Base-by-base conservation (phyloP, 768 basidiomycete species). In the Boletus barrowsii region DNA sequence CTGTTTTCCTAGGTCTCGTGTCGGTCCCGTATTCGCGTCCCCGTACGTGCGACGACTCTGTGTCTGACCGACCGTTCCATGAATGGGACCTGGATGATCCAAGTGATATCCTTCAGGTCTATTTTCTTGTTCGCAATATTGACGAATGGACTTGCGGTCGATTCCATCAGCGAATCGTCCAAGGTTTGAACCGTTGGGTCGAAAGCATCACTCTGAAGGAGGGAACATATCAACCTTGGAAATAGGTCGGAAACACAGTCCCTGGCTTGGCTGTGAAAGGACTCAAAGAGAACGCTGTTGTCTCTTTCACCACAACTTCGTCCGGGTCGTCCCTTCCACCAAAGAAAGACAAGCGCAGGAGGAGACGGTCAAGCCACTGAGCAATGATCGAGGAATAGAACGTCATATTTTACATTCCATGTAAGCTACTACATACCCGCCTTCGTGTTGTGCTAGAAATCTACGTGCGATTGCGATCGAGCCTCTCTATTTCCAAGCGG, bases 401-500 rank as follows among this genome's bases (percentile, higher is more conserved):
- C 13, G n/a, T 46, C 32, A 14, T 24, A 24, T 13, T 45, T 18
- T 61, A 57, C 50, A 44, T 39, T 52, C 26, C 15, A 20, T 40
- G 51, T 42, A 53, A 33, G 17, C 13, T 44, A 48, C 32, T 40
- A 18, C 39, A 18, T 22, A 11, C 20, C n/a, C 8, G 7, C 20
- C 10, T 32, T 52, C 35, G 5, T 37, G 7, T 47, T 24, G 39
- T 65, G 40, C 20, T 66, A 53, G 46, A 41, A 49, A 62, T 68
- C 22, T 65, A 60, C 10, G 4, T 24, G 36, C 36, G 26, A 39
- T 33, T 30, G 45, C 7, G 15, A 22, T 45, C 32, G 33, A 41
- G 26, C 29, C 40, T 58, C 39, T 66, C 54, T 68, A 79, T 63
- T 79, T 83, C 93, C 93, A 95, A 60, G 82, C 83, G 3, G 90